phyloP scores from a whole-genome alignment of 2,329 filamentous ascomycete species.

The Sordariomycetes sp. region DNA sequence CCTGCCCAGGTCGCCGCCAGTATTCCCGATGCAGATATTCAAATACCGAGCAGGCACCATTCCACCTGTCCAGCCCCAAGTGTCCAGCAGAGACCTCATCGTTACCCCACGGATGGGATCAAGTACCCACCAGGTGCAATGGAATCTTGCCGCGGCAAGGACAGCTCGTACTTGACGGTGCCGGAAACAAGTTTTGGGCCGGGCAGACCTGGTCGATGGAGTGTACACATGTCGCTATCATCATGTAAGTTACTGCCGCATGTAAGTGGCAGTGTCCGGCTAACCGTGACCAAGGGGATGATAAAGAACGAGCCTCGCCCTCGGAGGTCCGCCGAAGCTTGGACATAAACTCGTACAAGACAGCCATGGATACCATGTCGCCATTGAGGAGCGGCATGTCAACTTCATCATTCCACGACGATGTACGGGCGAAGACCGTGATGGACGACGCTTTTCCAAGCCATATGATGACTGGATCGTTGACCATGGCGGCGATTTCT shows the following conservation, averaged over 20 bases:
- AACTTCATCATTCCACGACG: not conserved
- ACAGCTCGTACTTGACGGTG: not conserved
- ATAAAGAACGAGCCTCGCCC: not conserved
- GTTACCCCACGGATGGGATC: not conserved
- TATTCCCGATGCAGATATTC: not conserved
- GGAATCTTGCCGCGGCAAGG: not conserved
- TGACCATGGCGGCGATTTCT: not conserved
- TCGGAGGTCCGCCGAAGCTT: not conserved
- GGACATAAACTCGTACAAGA: not conserved
- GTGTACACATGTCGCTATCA: not conserved
- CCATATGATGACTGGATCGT: not conserved
- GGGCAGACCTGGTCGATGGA: not conserved
- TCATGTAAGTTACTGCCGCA: not conserved
- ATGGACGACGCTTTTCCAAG: not conserved
- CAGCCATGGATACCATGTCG: not conserved
- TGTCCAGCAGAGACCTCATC: not conserved
- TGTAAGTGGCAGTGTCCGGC: not conserved
- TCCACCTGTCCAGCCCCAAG: not conserved
- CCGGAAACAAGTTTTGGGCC: not conserved
- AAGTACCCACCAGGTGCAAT: not conserved
- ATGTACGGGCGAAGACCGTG: not conserved
- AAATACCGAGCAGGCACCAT: not conserved
- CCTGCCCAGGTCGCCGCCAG: not conserved
- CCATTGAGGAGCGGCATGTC: not conserved
- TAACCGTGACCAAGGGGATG: not conserved